These are phyloP conservation scores for Eragrostis tef DNA, from an alignment of 202 grass and related monocot species.

Conservation along the genomic window DNA sequence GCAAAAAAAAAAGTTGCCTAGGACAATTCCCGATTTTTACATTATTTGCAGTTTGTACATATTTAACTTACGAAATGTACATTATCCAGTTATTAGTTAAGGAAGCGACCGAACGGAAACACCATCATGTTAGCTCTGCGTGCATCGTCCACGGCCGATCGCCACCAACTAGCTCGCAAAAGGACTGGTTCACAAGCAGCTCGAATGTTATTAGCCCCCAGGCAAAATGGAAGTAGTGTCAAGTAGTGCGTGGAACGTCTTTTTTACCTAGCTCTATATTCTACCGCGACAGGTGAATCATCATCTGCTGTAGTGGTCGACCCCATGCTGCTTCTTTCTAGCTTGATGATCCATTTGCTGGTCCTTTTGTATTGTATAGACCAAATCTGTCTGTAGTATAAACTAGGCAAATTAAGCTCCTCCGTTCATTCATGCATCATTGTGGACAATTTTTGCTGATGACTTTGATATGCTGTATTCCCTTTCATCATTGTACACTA, in stretches of 20 bases:
- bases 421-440: no score
- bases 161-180: conserved; percentile 9
- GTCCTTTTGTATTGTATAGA: not conserved
- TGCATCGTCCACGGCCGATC: no score
- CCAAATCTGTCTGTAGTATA: not conserved
- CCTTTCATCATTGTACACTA: not conserved
- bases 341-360: not conserved
- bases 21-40: no score
- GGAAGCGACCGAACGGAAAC: no score
- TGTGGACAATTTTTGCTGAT: no score
- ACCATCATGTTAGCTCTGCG: no score
- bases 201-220: not conserved
- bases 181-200: not conserved
- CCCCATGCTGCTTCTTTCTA: not conserved
- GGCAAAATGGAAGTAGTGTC: not conserved
- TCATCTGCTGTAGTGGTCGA: not conserved
- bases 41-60: no score
- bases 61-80: no score
- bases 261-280: not conserved
- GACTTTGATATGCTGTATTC: not conserved
- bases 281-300: no score
- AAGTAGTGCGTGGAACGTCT: not conserved
- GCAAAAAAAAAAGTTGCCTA: no score
- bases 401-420: no score
- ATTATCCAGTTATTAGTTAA: no score